Conservation (phyloP, 2,329 filamentous ascomycete species). For the Aspergillus ochraceoroseus region DNA sequence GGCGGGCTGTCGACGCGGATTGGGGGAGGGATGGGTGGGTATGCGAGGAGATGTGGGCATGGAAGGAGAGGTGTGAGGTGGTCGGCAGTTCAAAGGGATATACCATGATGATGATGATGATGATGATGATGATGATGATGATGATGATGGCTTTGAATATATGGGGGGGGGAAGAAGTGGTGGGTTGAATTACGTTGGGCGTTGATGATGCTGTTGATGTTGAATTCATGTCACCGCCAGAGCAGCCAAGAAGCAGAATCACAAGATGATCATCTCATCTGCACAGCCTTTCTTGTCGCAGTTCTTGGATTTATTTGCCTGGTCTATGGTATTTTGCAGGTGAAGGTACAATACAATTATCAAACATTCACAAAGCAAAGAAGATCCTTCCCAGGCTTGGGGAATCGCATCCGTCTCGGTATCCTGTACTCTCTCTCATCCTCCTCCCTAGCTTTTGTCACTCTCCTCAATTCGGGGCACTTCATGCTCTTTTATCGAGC, state of each 20-base stretch:
- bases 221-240: slow-evolving; percentile 23
- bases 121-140: too few relatives aligned
- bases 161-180: slow-evolving; percentile 9
- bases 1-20: slow-evolving; percentile 74
- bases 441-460: too few relatives aligned
- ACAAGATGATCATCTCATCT: background rate
- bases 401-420: too few relatives aligned
- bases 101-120: slow-evolving; percentile 67
- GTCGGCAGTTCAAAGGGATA: slow-evolving; percentile 85
- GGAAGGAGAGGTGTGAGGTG: slow-evolving; percentile 80
- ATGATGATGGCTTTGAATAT: slow-evolving; percentile 7
- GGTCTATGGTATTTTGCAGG: too few relatives aligned
- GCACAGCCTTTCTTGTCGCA: background rate
- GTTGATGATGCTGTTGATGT: slow-evolving; percentile 13
- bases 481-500: too few relatives aligned
- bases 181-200: slow-evolving; percentile 10
- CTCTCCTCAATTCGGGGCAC: too few relatives aligned
- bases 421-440: too few relatives aligned
- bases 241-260: slow-evolving; percentile 14
- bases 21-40: slow-evolving; percentile 87
- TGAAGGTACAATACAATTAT: too few relatives aligned
- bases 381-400: too few relatives aligned
- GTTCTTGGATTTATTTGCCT: background rate
- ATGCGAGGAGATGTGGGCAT: slow-evolving; percentile 67
- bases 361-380: too few relatives aligned